Conservation (phyloP, 345 rosid species). For the Salix koriyanagi region DNA sequence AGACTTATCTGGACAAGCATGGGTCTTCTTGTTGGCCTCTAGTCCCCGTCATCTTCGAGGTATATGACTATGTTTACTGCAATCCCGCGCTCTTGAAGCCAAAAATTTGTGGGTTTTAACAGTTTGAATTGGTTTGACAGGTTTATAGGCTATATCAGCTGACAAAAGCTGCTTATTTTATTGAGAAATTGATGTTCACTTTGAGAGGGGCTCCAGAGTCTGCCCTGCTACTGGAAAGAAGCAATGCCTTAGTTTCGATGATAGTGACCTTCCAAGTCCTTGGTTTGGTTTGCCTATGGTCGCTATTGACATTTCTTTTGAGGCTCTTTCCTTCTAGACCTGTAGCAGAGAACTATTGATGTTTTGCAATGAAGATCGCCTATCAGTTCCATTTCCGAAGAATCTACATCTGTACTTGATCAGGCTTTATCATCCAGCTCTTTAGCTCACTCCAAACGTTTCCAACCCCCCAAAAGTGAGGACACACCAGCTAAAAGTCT, state of each 20-base stretch:
- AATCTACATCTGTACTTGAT: not conserved
- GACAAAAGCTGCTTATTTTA: slow-evolving; percentile 69
- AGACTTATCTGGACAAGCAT: slow-evolving; percentile 44
- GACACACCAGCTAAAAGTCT: too few relatives aligned
- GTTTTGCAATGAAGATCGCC: slow-evolving; percentile 1
- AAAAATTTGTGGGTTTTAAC: slow-evolving; percentile 9
- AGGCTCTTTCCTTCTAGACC: slow-evolving; percentile 88
- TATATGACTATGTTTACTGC: slow-evolving; percentile 14
- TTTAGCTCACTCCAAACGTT: not conserved
- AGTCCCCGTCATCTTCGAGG: slow-evolving; percentile 80
- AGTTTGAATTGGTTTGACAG: slow-evolving; percentile 35
- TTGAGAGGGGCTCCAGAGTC: slow-evolving; percentile 55
- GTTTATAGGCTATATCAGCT: slow-evolving; percentile 77
- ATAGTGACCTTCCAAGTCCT: slow-evolving; percentile 61
- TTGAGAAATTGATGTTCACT: slow-evolving; percentile 62
- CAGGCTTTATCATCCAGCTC: not conserved
- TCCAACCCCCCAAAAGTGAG: too few relatives aligned
- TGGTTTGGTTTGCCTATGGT: slow-evolving; percentile 81
- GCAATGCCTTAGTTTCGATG: slow-evolving; percentile 57
- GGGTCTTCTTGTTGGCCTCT: slow-evolving; percentile 83
- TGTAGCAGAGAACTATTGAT: slow-evolving; percentile 65
- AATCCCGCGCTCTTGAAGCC: slow-evolving; percentile 3
- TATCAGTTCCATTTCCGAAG: not conserved
- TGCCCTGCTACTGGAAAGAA: slow-evolving; percentile 45
- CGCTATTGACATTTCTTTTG: slow-evolving; percentile 63